A percentile compares a stretch with the other conserved stretches of the same genome.
phyloP scores from a whole-genome alignment of 1,284 basidiomycete species.

The Neolentinus lepideus region DNA sequence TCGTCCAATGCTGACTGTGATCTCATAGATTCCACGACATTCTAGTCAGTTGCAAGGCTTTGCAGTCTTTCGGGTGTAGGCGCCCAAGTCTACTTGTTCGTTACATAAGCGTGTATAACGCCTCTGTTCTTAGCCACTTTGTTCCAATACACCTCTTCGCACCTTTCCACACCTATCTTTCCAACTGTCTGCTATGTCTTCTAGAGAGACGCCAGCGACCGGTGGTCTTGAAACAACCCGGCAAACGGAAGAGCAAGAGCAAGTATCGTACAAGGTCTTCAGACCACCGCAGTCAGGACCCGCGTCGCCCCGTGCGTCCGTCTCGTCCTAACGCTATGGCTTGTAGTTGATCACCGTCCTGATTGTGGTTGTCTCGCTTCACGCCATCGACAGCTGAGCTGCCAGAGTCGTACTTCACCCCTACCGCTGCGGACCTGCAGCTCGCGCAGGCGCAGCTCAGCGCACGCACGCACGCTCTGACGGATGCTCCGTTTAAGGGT shows the following conservation, averaged over 20 bases:
- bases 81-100: background rate
- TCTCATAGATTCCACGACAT: background rate
- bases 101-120: constrained; percentile 2
- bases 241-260: background rate
- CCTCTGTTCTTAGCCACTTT: background rate
- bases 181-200: background rate
- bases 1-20: background rate
- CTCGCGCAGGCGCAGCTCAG: constrained; percentile 58
- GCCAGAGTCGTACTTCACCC: constrained; percentile 70
- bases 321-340: constrained; percentile 1
- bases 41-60: background rate
- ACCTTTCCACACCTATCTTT: background rate
- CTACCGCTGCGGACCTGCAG: constrained; percentile 69
- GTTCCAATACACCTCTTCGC: background rate
- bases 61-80: background rate
- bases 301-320: constrained; percentile 12
- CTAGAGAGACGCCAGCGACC: background rate
- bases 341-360: background rate
- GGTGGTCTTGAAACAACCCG: background rate
- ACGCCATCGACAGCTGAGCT: constrained; percentile 28
- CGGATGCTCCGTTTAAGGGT: constrained; percentile 72
- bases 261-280: constrained; percentile 5
- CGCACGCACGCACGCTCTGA: constrained; percentile 58
- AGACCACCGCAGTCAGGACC: constrained; percentile 12
- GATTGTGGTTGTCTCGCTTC: no score